Conservation (phyloP, 768 basidiomycete genomes). For the Paxillus involutus region DNA sequence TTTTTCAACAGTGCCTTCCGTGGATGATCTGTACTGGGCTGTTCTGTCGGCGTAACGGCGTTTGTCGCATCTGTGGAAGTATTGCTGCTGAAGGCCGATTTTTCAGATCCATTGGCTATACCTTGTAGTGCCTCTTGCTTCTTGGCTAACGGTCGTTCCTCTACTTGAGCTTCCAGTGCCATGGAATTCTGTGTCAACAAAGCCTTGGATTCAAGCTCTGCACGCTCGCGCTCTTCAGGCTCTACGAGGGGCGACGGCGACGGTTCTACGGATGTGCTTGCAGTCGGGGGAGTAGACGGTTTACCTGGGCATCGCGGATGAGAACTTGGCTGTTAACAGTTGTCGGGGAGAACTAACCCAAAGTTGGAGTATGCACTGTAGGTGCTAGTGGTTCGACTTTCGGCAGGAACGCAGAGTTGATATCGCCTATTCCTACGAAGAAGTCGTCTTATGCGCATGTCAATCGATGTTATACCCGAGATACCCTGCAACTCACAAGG, state of each 20-base stretch:
- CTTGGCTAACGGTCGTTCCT: slow-evolving; percentile 85
- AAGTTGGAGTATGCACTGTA: slow-evolving; percentile 20
- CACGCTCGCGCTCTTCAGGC: slow-evolving; percentile 43
- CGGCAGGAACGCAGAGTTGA: slow-evolving; percentile 92
- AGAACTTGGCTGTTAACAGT: background rate
- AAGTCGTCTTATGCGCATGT: slow-evolving; percentile 74
- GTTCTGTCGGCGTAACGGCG: slow-evolving; percentile 20
- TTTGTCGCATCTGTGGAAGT: slow-evolving; percentile 11
- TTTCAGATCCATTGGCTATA: slow-evolving; percentile 26
- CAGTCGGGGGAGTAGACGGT: slow-evolving; percentile 8
- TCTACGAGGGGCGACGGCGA: slow-evolving; percentile 8
- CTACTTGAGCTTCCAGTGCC: slow-evolving; percentile 80
- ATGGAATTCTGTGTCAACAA: slow-evolving; percentile 71
- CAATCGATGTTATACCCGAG: background rate
- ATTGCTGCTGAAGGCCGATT: background rate
- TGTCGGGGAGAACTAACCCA: slow-evolving; percentile 16
- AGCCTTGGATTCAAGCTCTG: slow-evolving; percentile 48
- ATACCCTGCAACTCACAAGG: slow-evolving; percentile 63
- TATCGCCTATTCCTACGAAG: slow-evolving; percentile 97
- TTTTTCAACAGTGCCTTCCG: slow-evolving; percentile 84
- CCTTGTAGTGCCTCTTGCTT: slow-evolving; percentile 78
- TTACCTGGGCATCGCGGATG: slow-evolving; percentile 21
- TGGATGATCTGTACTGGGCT: slow-evolving; percentile 41
- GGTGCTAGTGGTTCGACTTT: slow-evolving; percentile 56
- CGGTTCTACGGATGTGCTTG: slow-evolving; percentile 16